phyloP scores from a whole-genome alignment of 345 rosid genomes.

The Gynandropsis gynandra region DNA sequence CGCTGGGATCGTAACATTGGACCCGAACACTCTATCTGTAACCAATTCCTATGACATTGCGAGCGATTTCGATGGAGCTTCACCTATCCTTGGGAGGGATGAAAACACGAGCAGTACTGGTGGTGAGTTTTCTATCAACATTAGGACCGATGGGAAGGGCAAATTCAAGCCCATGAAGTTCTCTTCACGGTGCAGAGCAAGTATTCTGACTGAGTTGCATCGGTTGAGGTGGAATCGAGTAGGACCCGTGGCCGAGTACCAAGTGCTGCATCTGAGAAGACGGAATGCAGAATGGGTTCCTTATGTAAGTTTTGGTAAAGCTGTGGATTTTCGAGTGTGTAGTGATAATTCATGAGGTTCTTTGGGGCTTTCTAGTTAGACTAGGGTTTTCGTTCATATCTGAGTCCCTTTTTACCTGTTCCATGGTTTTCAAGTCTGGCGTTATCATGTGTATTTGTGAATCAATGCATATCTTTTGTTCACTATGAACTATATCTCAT shows the following conservation, averaged over 20 bases:
- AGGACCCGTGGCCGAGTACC: constrained; percentile 67
- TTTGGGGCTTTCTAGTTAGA: constrained; percentile 8
- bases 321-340: background rate
- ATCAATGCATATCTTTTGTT: background rate
- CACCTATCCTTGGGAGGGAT: constrained; percentile 66
- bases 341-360: constrained; percentile 4
- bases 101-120: constrained; percentile 38
- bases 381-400: background rate
- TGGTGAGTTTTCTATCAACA: constrained; percentile 68
- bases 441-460: background rate
- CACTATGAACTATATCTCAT: background rate
- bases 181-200: constrained; percentile 66
- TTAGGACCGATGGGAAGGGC: constrained; percentile 87
- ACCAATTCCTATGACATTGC: constrained; percentile 73
- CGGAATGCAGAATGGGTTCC: constrained; percentile 72
- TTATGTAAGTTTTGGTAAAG: constrained; percentile 46
- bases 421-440: background rate
- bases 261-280: constrained; percentile 69
- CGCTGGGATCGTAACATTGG: constrained; percentile 66
- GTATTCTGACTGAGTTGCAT: constrained; percentile 77
- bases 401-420: background rate
- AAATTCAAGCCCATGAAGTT: constrained; percentile 79
- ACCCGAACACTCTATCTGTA: constrained; percentile 63
- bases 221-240: constrained; percentile 63
- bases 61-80: constrained; percentile 65